phyloP scores from a whole-genome alignment of 352 stramenopile species.

The Pythium dissimile region DNA sequence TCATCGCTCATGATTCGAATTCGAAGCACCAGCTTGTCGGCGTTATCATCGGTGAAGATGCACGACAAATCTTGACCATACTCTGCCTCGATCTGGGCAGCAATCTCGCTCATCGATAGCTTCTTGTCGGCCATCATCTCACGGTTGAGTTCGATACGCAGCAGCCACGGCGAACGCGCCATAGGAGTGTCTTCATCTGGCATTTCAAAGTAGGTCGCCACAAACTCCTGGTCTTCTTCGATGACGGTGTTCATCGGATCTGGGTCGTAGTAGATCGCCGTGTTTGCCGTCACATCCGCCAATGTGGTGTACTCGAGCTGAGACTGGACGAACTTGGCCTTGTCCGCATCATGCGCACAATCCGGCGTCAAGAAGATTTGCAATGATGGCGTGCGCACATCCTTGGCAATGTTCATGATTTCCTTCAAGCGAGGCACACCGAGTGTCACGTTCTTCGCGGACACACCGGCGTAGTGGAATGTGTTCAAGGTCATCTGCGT shows the following conservation, averaged over 20 bases:
- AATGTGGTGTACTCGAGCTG: constrained; percentile 98
- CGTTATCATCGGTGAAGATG: constrained; percentile 98
- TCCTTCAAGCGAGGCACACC: constrained; percentile 99
- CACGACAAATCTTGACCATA: constrained; percentile 95
- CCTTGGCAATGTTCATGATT: constrained; percentile 99
- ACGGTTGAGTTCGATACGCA: constrained; percentile 98
- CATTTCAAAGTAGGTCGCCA: constrained; percentile 98
- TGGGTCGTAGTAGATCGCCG: constrained; percentile 99
- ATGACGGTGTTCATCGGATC: constrained; percentile 97
- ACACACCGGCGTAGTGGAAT: constrained; percentile 99
- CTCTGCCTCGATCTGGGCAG: constrained; percentile 92
- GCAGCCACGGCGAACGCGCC: constrained; percentile 94
- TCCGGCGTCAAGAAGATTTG: constrained; percentile 94
- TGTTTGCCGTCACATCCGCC: constrained; percentile 94
- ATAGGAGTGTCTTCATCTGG: constrained; percentile 95
- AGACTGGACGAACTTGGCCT: constrained; percentile 90
- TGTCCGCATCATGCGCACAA: constrained; percentile 81
- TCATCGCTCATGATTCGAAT: constrained; percentile 97
- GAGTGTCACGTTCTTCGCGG: constrained; percentile 99
- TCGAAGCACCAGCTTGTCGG: constrained; percentile 95
- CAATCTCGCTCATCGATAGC: constrained; percentile 97
- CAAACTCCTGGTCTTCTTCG: constrained; percentile 95
- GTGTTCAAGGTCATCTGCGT: constrained; percentile 99
- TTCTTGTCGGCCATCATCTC: constrained; percentile 98
- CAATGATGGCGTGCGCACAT: constrained; percentile 96